Evolutionary conservation across 202 grass and related monocot species (phyloP), one percentile per base, ranked within the genome.

Genomic region (Zoysia matrella): DNA sequence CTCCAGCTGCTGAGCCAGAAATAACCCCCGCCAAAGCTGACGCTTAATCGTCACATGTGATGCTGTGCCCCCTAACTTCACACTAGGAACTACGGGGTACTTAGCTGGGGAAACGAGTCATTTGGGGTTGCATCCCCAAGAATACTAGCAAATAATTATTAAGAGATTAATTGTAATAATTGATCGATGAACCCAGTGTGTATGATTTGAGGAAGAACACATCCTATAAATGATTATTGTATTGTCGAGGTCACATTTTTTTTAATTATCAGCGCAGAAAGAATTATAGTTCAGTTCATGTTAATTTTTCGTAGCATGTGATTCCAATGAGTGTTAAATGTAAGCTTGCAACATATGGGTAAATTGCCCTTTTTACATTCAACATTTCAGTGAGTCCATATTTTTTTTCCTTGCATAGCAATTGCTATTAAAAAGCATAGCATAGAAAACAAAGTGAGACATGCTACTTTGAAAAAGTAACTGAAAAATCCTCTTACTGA

Each of bases 1-100:
- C 60, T 41, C 2, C 61, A 5, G n/a, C 52, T 43, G 39, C 76
- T 68, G 76, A 42, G 45, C 77, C 77, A 80, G 77, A 80, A 53
- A 80, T 69, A 13, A 47, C 77, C 42, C 77, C 77, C 36, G 77
- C 52, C 52, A 80, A 80, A 58, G 42, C 51, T 47, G 65, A 69
- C 41, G 65, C 77, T 47, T 80, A 52, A 80, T 69, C 52, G 51
- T 69, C 77, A 47, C 77, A 79, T 80, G 42, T 47, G 77, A 69
- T 80, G 77, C 65, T 79, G 77, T 47, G 52, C 3, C 15, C 13
- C 42, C 51, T 67, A 4, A 46, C 45, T 46, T 79, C 1, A 68
- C 64, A 56, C 10, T 47, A 69, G 42, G 69, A 69, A 36, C 30
- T 36, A 36, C 30, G 30, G 30, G 1, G 3, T 46, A 46, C 45